Base-by-base conservation (phyloP, 2,329 filamentous ascomycete species). In the Talaromyces sp. region DNA sequence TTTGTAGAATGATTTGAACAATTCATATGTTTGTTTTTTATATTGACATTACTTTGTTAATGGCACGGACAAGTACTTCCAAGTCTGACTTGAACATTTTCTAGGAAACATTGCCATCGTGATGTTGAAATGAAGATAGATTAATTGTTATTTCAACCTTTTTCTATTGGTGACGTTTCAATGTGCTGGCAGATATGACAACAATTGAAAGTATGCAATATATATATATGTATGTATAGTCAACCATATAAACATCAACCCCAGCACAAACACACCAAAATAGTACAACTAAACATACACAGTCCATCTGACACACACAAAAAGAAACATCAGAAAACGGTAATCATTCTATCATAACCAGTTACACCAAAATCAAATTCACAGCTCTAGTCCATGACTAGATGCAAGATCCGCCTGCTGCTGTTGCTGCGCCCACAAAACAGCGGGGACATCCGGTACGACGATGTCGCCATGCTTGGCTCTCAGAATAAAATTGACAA, bases 401-500 rank as follows among this genome's bases (percentile, higher is more conserved):
- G 27, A 11, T 4, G 26, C 1, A 10, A 26, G 14, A 52, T 52
- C 27, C 26, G n/a, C 24, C 49, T 27, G 21, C 49, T 51, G 24
- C 14, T 27, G 21, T 24, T 51, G 24, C 14, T 10, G 26, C 3
- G 26, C 26, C 27, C 35, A 38, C 14, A 26, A 1, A 52, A 52
- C 21, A 46, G 19, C 43, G 43, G 19, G 17, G 11, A 29, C 26
- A 17, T 52, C 27, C 7, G 24, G 26, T 3, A 3, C 26, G 14
- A 19, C 9, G 14, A 29, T 7, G 4, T n/a, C 49, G n/a, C 68
- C 63, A 31, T 86, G 83, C 41, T 81, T 83, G n/a, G 91, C 83
- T 64, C 93, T 86, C 68, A 91, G 87, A 4, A 78, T 89, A 80
- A 96, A 96, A 74, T 95, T 96, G 27, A 96, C 72, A 4, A 82